A percentile compares a stretch with the other conserved stretches of the same genome.
These are phyloP conservation scores for Furcasterigmium furcatum DNA, from an alignment of 2,329 filamentous ascomycete genomes.

Conservation along the genomic window DNA sequence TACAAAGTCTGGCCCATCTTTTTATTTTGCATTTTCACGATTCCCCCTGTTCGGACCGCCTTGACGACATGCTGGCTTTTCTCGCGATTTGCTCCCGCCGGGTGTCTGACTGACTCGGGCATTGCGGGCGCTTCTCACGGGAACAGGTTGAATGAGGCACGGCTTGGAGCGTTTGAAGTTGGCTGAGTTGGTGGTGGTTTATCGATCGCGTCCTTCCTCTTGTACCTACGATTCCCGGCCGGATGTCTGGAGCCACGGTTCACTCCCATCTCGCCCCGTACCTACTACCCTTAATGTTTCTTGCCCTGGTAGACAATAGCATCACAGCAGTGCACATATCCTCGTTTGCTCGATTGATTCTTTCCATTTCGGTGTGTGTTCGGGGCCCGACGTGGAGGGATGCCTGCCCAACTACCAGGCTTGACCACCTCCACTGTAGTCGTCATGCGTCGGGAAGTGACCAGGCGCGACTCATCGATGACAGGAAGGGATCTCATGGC, in stretches of 20 bases:
- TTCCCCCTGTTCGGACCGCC: slow-evolving; percentile 6
- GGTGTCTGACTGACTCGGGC: too few relatives aligned
- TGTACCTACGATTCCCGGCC: slow-evolving; percentile 6
- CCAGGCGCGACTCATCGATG: too few relatives aligned
- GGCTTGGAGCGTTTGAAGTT: neutral
- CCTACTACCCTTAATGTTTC: slow-evolving; percentile 5
- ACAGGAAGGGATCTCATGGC: too few relatives aligned
- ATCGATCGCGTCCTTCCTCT: neutral
- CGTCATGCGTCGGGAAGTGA: too few relatives aligned
- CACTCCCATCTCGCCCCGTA: slow-evolving; percentile 1
- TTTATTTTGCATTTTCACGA: slow-evolving; percentile 9
- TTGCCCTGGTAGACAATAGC: slow-evolving; percentile 4
- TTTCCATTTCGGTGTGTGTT: too few relatives aligned
- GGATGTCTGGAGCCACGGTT: neutral
- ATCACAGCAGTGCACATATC: slow-evolving; percentile 12
- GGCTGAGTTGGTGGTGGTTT: neutral
- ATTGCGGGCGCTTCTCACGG: neutral
- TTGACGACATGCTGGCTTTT: slow-evolving; percentile 2
- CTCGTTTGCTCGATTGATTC: neutral
- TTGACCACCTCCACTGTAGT: too few relatives aligned
- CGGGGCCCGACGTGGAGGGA: too few relatives aligned
- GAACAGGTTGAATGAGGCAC: neutral
- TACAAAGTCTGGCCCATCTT: slow-evolving; percentile 7
- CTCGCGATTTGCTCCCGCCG: neutral
- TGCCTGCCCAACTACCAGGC: too few relatives aligned